These are phyloP conservation scores for Fraxinus americana DNA, from an alignment of 257 asterid species.

Conservation along the genomic window DNA sequence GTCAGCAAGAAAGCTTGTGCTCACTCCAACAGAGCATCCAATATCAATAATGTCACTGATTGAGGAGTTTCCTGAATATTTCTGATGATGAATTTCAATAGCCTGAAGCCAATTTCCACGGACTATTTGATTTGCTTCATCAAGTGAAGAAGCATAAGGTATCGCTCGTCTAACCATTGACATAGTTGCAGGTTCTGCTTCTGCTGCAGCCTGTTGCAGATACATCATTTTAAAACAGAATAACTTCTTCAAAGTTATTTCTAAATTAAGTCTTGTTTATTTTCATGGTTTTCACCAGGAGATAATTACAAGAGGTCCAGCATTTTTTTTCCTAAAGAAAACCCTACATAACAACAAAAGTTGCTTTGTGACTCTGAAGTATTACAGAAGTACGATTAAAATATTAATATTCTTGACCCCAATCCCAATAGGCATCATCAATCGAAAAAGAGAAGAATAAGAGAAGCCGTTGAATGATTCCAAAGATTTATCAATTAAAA, in stretches of 20 bases:
- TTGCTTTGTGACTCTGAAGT: not conserved
- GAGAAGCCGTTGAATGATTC: not conserved
- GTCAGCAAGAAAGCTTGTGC: constrained; percentile 76
- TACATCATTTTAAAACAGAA: constrained; percentile 13
- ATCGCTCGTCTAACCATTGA: constrained; percentile 77
- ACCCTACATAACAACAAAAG: not conserved
- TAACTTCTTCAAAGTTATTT: not conserved
- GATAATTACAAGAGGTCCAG: not conserved
- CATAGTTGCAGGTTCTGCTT: constrained; percentile 96
- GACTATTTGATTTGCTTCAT: constrained; percentile 81
- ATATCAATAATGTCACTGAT: constrained; percentile 71
- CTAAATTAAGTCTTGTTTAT: not conserved
- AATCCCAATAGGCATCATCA: not conserved
- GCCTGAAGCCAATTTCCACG: constrained; percentile 94
- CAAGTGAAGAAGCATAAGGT: constrained; percentile 77
- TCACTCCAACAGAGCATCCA: constrained; percentile 95
- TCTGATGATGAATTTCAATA: constrained; percentile 63
- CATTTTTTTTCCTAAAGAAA: not conserved
- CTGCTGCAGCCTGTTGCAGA: constrained; percentile 88
- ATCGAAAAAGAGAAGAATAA: not conserved
- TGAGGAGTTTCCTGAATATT: constrained; percentile 44
- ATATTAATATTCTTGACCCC: not conserved
- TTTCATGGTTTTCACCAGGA: not conserved
- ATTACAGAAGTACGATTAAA: not conserved
- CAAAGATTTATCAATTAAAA: not conserved